Evolutionary conservation across 495 filamentous ascomycete genomes (phyloP).

Genomic region (Aspergillus nidulans): DNA sequence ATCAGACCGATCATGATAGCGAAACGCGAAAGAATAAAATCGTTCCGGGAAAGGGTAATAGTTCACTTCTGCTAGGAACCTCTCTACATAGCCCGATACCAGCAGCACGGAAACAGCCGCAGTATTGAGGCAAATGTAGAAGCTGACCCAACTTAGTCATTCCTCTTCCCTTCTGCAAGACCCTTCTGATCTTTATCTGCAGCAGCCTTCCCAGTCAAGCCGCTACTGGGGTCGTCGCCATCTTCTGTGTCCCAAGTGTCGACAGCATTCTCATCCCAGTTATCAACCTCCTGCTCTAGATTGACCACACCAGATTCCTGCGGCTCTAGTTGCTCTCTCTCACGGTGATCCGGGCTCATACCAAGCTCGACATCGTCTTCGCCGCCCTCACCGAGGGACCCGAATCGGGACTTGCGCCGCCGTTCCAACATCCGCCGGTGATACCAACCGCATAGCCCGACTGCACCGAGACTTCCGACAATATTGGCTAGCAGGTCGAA

Average conservation of each 20-base stretch:
- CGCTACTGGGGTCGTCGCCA: constrained; percentile 16
- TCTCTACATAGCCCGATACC: not conserved
- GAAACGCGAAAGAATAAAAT: not conserved
- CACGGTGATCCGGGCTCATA: constrained; percentile 47
- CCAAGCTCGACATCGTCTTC: constrained; percentile 54
- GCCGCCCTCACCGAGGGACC: constrained; percentile 56
- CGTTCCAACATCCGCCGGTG: constrained; percentile 94
- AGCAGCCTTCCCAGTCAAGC: constrained; percentile 1
- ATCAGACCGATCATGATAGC: not conserved
- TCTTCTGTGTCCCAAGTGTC: constrained; percentile 71
- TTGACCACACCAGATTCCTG: constrained; percentile 52
- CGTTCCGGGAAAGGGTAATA: not conserved
- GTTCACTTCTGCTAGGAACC: not conserved
- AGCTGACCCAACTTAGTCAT: constrained; percentile 15
- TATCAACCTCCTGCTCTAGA: constrained; percentile 74
- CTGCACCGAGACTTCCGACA: constrained; percentile 64
- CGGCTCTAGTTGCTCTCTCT: constrained; percentile 53
- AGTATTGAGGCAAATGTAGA: not conserved
- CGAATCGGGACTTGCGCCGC: constrained; percentile 68
- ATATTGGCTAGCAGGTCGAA: constrained; percentile 86
- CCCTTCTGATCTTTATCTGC: constrained; percentile 7
- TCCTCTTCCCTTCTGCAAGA: constrained; percentile 19
- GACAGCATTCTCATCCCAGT: constrained; percentile 77
- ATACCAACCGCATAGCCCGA: constrained; percentile 81
- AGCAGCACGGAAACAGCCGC: not conserved